Conservation (phyloP, 2,329 filamentous ascomycete genomes). For the Botryosphaeria dothidea region DNA sequence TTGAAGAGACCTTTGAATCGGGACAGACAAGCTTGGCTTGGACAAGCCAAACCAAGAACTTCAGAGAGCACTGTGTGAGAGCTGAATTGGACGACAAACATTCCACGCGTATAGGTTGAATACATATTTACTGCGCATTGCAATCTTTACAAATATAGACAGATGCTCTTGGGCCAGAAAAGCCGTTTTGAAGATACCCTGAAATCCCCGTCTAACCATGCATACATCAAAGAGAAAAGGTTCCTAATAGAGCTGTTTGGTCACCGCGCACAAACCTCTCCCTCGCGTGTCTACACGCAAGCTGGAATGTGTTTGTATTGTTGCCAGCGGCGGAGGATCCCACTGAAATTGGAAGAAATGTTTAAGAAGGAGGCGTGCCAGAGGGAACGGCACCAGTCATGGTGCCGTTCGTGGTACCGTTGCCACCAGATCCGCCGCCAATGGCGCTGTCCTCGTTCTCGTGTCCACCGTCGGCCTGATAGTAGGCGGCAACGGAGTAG, state of each 20-base stretch:
- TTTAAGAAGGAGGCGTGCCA: conserved; percentile 8
- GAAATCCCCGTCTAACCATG: no score
- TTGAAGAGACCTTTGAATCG: background rate
- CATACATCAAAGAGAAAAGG: background rate
- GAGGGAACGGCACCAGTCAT: background rate
- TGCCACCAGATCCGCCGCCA: background rate
- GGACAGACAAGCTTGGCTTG: background rate
- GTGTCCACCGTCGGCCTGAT: conserved; percentile 14
- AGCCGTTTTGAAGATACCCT: no score
- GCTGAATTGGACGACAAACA: no score
- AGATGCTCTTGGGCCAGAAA: no score
- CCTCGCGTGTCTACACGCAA: background rate
- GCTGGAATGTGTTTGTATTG: background rate
- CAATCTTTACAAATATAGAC: no score
- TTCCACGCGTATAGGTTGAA: no score
- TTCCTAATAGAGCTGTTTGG: background rate
- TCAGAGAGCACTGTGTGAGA: no score
- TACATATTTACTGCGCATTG: background rate
- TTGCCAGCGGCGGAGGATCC: no score
- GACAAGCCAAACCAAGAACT: background rate
- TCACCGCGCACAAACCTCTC: background rate
- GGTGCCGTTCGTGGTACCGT: conserved; percentile 2
- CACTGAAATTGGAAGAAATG: background rate
- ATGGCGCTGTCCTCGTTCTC: conserved; percentile 1
- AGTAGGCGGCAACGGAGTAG: conserved; percentile 14